Evolutionary conservation across 139 green algal genomes (phyloP).

Genomic region (Deuterostichococcus epilithicus): DNA sequence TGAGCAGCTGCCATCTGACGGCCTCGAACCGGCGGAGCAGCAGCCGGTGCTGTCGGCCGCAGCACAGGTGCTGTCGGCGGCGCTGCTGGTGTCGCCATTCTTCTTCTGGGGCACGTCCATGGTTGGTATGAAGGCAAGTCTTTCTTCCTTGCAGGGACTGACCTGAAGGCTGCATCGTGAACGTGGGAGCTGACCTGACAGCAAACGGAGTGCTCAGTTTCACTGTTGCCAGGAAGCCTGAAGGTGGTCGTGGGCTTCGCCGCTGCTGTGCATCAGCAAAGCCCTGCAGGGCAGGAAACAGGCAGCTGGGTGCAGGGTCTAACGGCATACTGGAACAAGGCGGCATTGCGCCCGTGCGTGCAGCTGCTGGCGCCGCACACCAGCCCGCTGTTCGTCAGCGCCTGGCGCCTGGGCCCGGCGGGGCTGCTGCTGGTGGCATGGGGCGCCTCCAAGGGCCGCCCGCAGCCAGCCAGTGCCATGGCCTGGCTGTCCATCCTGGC

Average conservation of each 20-base stretch:
- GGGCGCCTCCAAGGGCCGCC: constrained; percentile 57
- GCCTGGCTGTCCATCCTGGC: constrained; percentile 81
- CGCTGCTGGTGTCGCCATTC: constrained; percentile 87
- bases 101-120: constrained; percentile 97
- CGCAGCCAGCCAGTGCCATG: constrained; percentile 45
- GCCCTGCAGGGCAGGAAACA: too few relatives aligned
- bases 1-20: neutral
- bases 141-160: neutral
- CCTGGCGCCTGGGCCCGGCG: constrained; percentile 85
- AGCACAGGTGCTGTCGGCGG: constrained; percentile 18
- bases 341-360: neutral
- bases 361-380: constrained; percentile 60
- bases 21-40: too few relatives aligned
- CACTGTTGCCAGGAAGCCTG: too few relatives aligned
- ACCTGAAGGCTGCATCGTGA: neutral
- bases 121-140: constrained; percentile 86
- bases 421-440: constrained; percentile 79
- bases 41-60: constrained; percentile 1
- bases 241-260: too few relatives aligned
- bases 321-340: too few relatives aligned
- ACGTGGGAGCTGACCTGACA: neutral
- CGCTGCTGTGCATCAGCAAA: too few relatives aligned
- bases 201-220: too few relatives aligned
- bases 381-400: constrained; percentile 82
- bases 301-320: too few relatives aligned